phyloP scores from a whole-genome alignment of 2,329 filamentous ascomycete genomes.

The Trichoderma oligosporum region DNA sequence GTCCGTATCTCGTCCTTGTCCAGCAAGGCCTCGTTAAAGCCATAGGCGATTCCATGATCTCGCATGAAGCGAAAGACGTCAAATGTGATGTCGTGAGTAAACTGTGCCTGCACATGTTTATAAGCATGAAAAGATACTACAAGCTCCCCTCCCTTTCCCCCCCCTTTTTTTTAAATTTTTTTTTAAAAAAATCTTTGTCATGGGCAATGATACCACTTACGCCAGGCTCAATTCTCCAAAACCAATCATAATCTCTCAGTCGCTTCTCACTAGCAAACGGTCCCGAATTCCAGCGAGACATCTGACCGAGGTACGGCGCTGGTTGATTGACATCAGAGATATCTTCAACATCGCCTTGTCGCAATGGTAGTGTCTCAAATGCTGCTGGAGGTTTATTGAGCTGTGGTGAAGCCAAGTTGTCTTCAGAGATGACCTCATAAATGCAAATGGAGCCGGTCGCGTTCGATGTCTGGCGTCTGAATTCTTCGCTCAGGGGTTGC shows the following conservation, averaged over 20 bases:
- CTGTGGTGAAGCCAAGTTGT: constrained; percentile 60
- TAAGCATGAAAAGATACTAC: background rate
- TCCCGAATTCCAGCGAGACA: constrained; percentile 79
- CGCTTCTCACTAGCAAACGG: constrained; percentile 76
- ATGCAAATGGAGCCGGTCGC: constrained; percentile 67
- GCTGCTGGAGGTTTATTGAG: constrained; percentile 55
- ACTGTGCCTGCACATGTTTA: constrained; percentile 43
- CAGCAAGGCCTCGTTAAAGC: constrained; percentile 51
- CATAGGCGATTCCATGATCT: constrained; percentile 78
- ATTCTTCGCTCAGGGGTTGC: constrained; percentile 70
- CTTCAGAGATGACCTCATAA: constrained; percentile 69
- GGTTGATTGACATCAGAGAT: constrained; percentile 51
- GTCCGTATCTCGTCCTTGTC: constrained; percentile 42
- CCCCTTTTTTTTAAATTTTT: no score
- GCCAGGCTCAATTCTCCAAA: constrained; percentile 58
- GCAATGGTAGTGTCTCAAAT: background rate
- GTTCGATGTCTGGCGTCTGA: constrained; percentile 64
- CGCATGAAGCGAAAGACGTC: constrained; percentile 84
- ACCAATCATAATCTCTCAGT: constrained; percentile 58
- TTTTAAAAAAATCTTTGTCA: no score
- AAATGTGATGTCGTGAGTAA: constrained; percentile 65
- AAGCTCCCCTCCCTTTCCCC: no score
- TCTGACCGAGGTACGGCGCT: constrained; percentile 64
- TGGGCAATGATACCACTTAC: constrained; percentile 43
- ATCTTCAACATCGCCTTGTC: background rate